Evolutionary conservation across 768 basidiomycete genomes (phyloP), one percentile per base, ranked within the genome.

Genomic region (Antrodiella citrinella): DNA sequence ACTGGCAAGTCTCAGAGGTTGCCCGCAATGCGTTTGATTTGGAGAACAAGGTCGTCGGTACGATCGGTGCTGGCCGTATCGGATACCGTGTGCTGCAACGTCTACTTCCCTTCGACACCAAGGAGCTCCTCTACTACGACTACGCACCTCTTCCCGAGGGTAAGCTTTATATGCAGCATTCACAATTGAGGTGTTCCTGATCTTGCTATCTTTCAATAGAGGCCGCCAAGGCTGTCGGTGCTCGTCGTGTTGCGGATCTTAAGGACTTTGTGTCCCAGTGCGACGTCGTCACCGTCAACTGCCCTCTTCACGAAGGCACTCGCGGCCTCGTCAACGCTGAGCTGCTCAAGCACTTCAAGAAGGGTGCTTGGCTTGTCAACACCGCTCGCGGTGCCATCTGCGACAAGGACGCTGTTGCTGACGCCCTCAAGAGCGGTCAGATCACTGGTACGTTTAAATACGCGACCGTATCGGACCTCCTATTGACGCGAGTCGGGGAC

Each of bases 81-180:
- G 92, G 92, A 4, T 91, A 89, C 73, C 82, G 88, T 61, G 88
- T 91, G 22, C 73, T 91, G 44, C 82, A 90, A 64, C 82, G 88
- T 51, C 71, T 91, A 40, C 58, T 77, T 24, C 86, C 89, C 4
- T 95, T 96, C 71, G 76, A 91, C 70, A 81, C 79, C 76, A 92
- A 92, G 67, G 89, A 94, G 62, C 78, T 95, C 38, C 68, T 95
- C 53, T 94, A 93, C 74, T 95, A 82, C 63, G 91, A 92, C 68
- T 91, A 92, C 62, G 73, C 78, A 3, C 72, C 86, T 48, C 78
- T 89, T 50, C 83, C 86, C 11, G 72, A 72, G 30, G 15, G 30
- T 35, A 35, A 35, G 30, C 30, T 7, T n/a, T n/a, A n/a, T n/a
- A n/a, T n/a, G n/a, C n/a, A n/a, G n/a, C n/a, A n/a, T n/a, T n/a